These are phyloP conservation scores for Fusarium sp. DNA, from an alignment of 2,329 filamentous ascomycete genomes.

Conservation along the genomic window DNA sequence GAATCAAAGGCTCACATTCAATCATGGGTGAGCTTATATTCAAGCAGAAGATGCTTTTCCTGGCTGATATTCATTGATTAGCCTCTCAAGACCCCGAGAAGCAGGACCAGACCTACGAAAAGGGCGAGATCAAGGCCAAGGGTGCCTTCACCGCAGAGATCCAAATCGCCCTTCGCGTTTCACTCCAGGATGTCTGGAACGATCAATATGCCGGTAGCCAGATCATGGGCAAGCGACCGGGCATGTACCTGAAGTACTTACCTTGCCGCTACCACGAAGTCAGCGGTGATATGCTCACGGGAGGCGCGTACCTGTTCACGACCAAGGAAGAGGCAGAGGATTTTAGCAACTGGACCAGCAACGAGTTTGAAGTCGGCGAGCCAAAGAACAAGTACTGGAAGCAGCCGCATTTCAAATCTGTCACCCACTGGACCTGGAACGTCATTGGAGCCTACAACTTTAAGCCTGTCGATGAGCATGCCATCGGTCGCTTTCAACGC, in stretches of 20 bases:
- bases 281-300: slow-evolving; percentile 29
- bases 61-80: neutral
- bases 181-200: slow-evolving; percentile 30
- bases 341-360: slow-evolving; percentile 30
- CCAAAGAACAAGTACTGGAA: slow-evolving; percentile 36
- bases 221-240: slow-evolving; percentile 25
- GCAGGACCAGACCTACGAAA: slow-evolving; percentile 4
- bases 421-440: slow-evolving; percentile 21
- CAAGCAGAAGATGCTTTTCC: accelerated
- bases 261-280: slow-evolving; percentile 25
- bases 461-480: slow-evolving; percentile 8
- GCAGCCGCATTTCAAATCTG: slow-evolving; percentile 29
- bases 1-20: neutral
- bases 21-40: slow-evolving; percentile 11
- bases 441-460: slow-evolving; percentile 36
- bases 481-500: slow-evolving; percentile 31
- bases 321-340: slow-evolving; percentile 22
- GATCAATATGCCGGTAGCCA: slow-evolving; percentile 28
- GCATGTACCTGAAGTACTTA: slow-evolving; percentile 37
- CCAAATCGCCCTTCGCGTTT: slow-evolving; percentile 10
- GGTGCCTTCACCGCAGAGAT: slow-evolving; percentile 36
- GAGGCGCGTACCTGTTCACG: slow-evolving; percentile 30
- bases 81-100: neutral
- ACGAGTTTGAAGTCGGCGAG: slow-evolving; percentile 36
- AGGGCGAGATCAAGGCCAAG: slow-evolving; percentile 12